Percentiles rank a stretch among this genome's conserved stretches.
Evolutionary conservation across 1,284 basidiomycete genomes (phyloP).

Genomic region (Ganoderma multipileum): DNA sequence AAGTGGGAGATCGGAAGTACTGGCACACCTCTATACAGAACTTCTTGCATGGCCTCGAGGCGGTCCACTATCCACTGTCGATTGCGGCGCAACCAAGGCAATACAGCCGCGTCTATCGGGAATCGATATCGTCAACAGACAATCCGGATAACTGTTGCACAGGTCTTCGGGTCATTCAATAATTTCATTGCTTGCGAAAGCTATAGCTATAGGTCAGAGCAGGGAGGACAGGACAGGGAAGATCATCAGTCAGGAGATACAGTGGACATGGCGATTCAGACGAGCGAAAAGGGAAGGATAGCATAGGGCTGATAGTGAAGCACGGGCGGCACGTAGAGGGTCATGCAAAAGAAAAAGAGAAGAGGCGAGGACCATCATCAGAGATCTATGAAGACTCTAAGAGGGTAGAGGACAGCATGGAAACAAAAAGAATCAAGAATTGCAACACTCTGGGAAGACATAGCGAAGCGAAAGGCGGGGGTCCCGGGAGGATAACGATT

Average conservation of each 20-base stretch:
- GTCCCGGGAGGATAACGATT: background rate
- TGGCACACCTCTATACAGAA: background rate
- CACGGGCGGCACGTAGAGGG: background rate
- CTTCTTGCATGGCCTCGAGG: constrained; percentile 8
- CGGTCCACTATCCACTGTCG: background rate
- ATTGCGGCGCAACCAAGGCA: background rate
- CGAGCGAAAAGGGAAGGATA: background rate
- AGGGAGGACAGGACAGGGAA: background rate
- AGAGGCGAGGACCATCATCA: background rate
- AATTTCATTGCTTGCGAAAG: too few species aligned
- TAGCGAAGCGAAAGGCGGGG: background rate
- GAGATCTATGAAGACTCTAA: constrained; percentile 6
- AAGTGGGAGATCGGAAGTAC: background rate
- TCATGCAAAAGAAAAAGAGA: background rate
- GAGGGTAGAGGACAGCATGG: background rate
- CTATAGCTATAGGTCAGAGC: background rate
- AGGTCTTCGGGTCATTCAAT: background rate
- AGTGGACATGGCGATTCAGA: background rate
- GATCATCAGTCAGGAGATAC: background rate
- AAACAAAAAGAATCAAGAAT: constrained; percentile 1
- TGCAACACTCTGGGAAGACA: background rate
- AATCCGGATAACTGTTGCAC: background rate
- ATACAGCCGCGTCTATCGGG: background rate
- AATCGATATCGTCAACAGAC: background rate
- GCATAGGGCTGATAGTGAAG: background rate